Evolutionary conservation across 805 yeast species (phyloP), one percentile per base, ranked within the genome.

Genomic region (Teunomyces panamensis): DNA sequence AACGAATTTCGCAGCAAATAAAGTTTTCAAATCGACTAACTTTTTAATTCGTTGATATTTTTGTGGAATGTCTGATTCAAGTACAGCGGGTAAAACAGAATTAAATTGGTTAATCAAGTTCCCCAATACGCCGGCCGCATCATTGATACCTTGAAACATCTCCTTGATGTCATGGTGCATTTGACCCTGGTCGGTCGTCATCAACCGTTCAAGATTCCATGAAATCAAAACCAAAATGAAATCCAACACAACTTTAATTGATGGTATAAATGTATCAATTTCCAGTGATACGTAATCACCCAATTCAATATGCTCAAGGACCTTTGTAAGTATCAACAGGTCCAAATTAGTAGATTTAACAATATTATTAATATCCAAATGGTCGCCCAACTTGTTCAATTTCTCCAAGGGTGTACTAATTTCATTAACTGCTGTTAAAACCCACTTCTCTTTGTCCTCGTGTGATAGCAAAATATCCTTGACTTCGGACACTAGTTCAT

Each of bases 181-280:
- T 44, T 63, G 65, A 13, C 53, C 44, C 9, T 56, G 47, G 14
- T 50, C 49, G n/a, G 55, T 56, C 13, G 55, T 53, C 4, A 68
- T 55, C 26, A 71, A 57, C 16, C 58, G 62, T 37, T 71, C 75
- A 13, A 71, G 56, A 46, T 64, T 67, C 72, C 74, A 65, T 3
- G 73, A 63, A 5, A 60, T 52, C 1, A 62, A 39, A 4, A 60
- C 48, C 27, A 69, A 52, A 2, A 63, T 39, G n/a, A 65, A 57
- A 30, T 65, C 67, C 28, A 65, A 50, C 1, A 67, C 43, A 3
- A 49, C 50, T 20, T 43, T 52, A 47, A 65, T 54, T 27, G 45
- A 20, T 9, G 55, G 50, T 10, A 59, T 45, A 14, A 63, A 49
- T n/a, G 49, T 39, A 5, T 47, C 46, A 14, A 67, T 44, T 30